Evolutionary conservation across 2,329 filamentous ascomycete genomes (phyloP).

Genomic region (Calonectria ilicicola): DNA sequence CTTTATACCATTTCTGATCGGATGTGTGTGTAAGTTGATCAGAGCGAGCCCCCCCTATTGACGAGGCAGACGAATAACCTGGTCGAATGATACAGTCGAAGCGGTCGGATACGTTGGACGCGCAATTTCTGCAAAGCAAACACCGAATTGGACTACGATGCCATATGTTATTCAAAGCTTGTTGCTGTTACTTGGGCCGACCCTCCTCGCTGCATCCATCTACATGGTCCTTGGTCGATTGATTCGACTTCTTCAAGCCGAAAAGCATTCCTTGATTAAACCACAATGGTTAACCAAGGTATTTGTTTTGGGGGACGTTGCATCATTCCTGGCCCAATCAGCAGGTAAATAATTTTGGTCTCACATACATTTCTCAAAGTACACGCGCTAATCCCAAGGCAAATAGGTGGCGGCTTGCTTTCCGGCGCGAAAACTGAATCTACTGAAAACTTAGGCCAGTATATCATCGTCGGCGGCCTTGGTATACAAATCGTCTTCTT

Average conservation of each 20-base stretch:
- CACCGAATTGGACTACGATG: conserved; percentile 44
- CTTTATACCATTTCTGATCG: conserved; percentile 58
- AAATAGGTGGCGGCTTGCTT: conserved; percentile 18
- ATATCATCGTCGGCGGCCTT: conserved; percentile 63
- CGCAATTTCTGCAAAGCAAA: conserved; percentile 52
- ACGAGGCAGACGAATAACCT: neutral
- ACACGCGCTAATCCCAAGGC: neutral
- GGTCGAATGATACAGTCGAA: conserved; percentile 24
- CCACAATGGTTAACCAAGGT: conserved; percentile 52
- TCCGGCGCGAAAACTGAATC: conserved; percentile 34
- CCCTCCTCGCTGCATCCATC: conserved; percentile 55
- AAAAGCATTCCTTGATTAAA: neutral
- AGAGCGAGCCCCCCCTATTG: neutral
- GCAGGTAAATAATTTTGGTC: conserved; percentile 16
- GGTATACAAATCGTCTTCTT: conserved; percentile 66
- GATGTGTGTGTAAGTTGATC: conserved; percentile 55
- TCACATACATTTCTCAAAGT: neutral
- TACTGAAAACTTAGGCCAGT: conserved; percentile 48
- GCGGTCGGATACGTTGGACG: conserved; percentile 56
- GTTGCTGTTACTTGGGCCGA: conserved; percentile 49
- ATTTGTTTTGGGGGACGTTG: conserved; percentile 60
- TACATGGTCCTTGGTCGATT: conserved; percentile 45
- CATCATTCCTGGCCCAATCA: conserved; percentile 51
- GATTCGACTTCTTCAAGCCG: neutral
- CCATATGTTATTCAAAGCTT: conserved; percentile 53